phyloP scores from a whole-genome alignment of 129 eudicot species.

The Mikania micrantha region DNA sequence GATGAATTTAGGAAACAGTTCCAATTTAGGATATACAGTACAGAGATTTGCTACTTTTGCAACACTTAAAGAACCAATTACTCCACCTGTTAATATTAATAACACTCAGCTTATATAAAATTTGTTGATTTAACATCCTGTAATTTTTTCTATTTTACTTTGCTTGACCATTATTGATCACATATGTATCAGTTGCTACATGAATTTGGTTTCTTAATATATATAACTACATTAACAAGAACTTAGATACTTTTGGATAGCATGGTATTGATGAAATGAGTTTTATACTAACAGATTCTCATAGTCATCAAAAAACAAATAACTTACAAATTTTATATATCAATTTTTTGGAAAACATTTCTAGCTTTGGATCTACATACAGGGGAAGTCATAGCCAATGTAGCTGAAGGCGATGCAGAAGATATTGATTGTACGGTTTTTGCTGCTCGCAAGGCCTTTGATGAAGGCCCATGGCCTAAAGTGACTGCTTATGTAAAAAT shows the following conservation, averaged over 20 bases:
- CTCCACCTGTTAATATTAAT: conserved; percentile 43
- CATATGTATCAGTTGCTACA: neutral
- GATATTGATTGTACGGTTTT: too few species aligned
- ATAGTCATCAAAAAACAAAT: too few species aligned
- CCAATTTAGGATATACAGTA: conserved; percentile 17
- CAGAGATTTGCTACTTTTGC: conserved; percentile 38
- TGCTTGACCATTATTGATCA: neutral
- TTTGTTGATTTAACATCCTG: conserved; percentile 67
- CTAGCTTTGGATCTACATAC: conserved; percentile 51
- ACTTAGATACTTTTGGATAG: too few species aligned
- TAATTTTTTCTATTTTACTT: too few species aligned
- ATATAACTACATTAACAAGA: neutral
- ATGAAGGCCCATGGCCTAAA: too few species aligned
- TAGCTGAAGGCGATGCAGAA: too few species aligned
- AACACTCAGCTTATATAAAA: conserved; percentile 50
- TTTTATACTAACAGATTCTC: too few species aligned
- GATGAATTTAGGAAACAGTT: too few species aligned
- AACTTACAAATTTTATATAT: neutral
- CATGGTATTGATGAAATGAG: too few species aligned
- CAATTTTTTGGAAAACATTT: conserved; percentile 36
- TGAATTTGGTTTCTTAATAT: neutral
- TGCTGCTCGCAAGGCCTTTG: too few species aligned
- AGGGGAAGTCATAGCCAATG: conserved; percentile 56
- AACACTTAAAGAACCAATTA: conserved; percentile 34
- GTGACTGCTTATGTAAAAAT: too few species aligned